phyloP scores from a whole-genome alignment of 345 rosid species.

The Punica granatum region DNA sequence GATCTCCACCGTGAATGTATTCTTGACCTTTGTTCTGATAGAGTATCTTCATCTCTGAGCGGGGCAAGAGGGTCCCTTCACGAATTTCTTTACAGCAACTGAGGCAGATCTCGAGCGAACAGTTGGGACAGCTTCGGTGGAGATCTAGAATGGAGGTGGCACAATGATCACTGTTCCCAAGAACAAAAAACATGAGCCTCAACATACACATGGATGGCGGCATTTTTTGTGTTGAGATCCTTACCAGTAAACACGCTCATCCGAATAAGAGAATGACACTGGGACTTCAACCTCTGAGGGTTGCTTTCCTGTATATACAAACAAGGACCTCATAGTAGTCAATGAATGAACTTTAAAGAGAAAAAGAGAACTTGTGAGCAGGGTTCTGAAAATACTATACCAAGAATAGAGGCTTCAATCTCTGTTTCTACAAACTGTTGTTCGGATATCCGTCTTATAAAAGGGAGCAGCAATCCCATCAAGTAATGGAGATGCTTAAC shows the following conservation, averaged over 20 bases:
- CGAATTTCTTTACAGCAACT: constrained; percentile 78
- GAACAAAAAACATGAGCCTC: not conserved
- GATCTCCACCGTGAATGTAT: constrained; percentile 69
- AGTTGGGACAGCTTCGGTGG: constrained; percentile 70
- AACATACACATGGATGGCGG: too few species aligned
- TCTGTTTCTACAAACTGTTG: constrained; percentile 47
- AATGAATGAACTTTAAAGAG: not conserved
- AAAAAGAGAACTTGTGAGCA: constrained; percentile 4
- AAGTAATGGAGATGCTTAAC: constrained; percentile 44
- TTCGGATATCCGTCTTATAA: constrained; percentile 38
- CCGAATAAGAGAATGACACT: constrained; percentile 28
- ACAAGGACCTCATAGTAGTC: not conserved
- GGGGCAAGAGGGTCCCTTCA: constrained; percentile 28
- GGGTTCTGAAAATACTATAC: constrained; percentile 21
- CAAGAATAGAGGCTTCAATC: constrained; percentile 50
- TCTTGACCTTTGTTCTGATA: constrained; percentile 43
- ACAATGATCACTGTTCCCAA: constrained; percentile 63
- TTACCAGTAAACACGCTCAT: constrained; percentile 85
- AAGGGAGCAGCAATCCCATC: constrained; percentile 49
- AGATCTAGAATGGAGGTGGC: constrained; percentile 82
- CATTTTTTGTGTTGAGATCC: too few species aligned
- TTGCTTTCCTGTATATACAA: constrained; percentile 16
- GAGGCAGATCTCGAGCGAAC: constrained; percentile 74
- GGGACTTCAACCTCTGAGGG: constrained; percentile 29
- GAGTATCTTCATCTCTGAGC: constrained; percentile 32